Conservation (phyloP, 345 rosid species). For the Moricandia moricandioides region DNA sequence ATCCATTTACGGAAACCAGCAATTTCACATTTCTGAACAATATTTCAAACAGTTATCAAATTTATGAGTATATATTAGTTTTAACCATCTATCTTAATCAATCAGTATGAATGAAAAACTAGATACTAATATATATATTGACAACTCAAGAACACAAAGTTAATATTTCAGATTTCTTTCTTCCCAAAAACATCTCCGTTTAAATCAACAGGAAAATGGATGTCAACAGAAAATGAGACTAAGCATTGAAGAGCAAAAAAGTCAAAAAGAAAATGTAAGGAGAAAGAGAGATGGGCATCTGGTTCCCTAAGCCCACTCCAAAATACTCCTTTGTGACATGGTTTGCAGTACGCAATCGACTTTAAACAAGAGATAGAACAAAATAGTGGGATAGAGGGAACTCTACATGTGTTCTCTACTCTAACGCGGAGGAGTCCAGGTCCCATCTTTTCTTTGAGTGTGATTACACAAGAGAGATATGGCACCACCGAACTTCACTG, state of each 20-base stretch:
- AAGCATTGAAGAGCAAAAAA: too few relatives aligned
- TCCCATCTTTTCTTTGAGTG: too few relatives aligned
- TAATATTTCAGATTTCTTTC: neutral
- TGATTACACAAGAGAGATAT: too few relatives aligned
- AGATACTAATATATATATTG: neutral
- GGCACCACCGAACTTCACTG: too few relatives aligned
- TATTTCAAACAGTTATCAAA: neutral
- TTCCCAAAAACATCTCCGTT: neutral
- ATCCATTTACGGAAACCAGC: neutral
- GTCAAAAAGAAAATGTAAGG: too few relatives aligned
- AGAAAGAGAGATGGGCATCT: too few relatives aligned
- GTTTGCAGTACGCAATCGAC: too few relatives aligned
- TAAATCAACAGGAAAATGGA: neutral
- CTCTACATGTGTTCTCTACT: too few relatives aligned
- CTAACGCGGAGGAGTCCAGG: too few relatives aligned
- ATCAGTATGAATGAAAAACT: neutral
- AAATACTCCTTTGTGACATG: too few relatives aligned
- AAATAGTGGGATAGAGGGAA: neutral
- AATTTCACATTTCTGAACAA: neutral
- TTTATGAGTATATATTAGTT: neutral
- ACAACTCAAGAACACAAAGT: neutral
- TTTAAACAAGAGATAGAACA: too few relatives aligned
- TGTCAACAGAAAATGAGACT: constrained; percentile 4
- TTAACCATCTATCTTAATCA: neutral
- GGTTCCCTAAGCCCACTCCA: too few relatives aligned